Conservation (phyloP, 2,329 filamentous ascomycete genomes). For the Alternaria panax region DNA sequence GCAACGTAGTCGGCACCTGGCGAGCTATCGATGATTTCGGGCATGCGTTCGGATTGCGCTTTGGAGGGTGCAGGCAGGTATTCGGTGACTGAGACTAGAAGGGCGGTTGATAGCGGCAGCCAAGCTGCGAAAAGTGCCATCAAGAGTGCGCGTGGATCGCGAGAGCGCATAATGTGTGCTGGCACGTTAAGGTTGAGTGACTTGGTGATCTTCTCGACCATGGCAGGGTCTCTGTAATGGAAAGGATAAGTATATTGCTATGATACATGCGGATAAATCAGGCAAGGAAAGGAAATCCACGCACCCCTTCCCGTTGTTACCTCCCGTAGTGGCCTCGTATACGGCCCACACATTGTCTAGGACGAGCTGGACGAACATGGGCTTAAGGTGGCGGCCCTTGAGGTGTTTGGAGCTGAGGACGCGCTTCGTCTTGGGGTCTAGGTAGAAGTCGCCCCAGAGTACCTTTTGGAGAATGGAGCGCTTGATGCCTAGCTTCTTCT, state of each 20-base stretch:
- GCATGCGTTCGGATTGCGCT: constrained; percentile 82
- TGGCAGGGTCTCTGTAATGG: constrained; percentile 68
- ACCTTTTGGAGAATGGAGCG: constrained; percentile 87
- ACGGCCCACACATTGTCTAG: constrained; percentile 96
- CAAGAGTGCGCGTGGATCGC: constrained; percentile 83
- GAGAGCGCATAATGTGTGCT: constrained; percentile 81
- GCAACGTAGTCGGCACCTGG: constrained; percentile 79
- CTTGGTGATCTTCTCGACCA: constrained; percentile 95
- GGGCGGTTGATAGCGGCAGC: constrained; percentile 89
- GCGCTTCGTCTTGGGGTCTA: constrained; percentile 96
- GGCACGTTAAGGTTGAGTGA: constrained; percentile 84
- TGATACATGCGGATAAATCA: constrained; percentile 41
- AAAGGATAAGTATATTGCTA: constrained; percentile 52
- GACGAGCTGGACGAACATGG: constrained; percentile 96
- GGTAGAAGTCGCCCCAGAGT: constrained; percentile 94
- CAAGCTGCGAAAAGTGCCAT: constrained; percentile 87
- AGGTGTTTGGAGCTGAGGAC: constrained; percentile 89
- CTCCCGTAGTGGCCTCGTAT: constrained; percentile 87
- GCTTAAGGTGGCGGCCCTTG: constrained; percentile 89
- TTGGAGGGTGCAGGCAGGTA: constrained; percentile 82
- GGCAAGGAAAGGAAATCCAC: constrained; percentile 54
- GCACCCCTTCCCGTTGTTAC: constrained; percentile 80
- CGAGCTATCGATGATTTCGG: constrained; percentile 78
- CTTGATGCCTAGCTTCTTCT: constrained; percentile 97
- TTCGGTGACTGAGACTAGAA: constrained; percentile 93